Evolutionary conservation across 108 stramenopile species (phyloP), one percentile per base, ranked within the genome.

Genomic region (Skeletonema tropicum): DNA sequence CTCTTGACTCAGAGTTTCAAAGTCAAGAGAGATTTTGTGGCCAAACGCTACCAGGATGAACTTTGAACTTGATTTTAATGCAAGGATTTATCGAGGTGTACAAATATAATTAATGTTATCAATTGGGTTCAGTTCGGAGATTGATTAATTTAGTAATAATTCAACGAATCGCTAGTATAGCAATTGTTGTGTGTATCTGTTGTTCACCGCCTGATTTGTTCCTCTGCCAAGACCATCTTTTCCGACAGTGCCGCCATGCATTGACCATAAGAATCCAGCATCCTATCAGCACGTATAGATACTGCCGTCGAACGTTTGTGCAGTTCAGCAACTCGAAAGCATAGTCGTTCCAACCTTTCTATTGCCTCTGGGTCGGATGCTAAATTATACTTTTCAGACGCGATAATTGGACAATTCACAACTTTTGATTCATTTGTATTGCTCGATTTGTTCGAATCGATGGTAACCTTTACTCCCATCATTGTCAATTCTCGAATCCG

Each of bases 1-100:
- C 90, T 92, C 26, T 80, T 98, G 69, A 98, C 97, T 13, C 97
- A 97, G 65, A 95, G 93, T 49, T 96, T 95, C 86, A 98, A 98
- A 70, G 90, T 97, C 9, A 98, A 97, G 76, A 83, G 97, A 73
- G 87, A 92, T 68, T 79, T 87, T 46, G 97, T 98, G 19, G 60
- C 70, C 25, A 85, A 88, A 33, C 76, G 90, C 35, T 97, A 97
- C 72, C 70, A 80, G 30, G 72, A 82, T 67, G 92, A 94, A 55
- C 70, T 97, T 32, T 76, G 42, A 41, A 60, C 11, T 59, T 60
- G 5, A 72, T 29, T 29, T 29, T 29, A 2, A 29, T 2, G 61
- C n/a, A n/a, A n/a, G 26, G 12, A 4, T 23, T 23, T 36, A 64
- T 14, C 15, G 36, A 13, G 23, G 32, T 64, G 63, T 36, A 23